Conservation (phyloP, 1,284 basidiomycete genomes). For the Austroboletus niveus region DNA sequence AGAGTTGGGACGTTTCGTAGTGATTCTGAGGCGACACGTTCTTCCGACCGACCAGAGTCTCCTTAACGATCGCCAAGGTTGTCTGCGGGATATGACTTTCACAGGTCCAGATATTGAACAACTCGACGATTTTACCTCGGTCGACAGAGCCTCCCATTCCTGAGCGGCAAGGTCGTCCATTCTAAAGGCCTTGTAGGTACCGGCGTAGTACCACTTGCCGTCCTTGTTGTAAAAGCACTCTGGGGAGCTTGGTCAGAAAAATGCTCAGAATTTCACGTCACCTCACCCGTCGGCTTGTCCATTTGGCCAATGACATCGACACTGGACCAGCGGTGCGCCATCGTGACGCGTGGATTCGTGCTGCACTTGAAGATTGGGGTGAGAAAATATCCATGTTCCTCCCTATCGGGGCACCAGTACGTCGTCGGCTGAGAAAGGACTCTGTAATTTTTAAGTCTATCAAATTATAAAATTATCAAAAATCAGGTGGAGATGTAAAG, state of each 20-base stretch:
- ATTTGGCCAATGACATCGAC: slow-evolving; percentile 59
- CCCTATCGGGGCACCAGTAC: slow-evolving; percentile 71
- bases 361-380: slow-evolving; percentile 69
- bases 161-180: slow-evolving; percentile 61
- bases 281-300: slow-evolving; percentile 58
- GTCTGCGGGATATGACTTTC: slow-evolving; percentile 42
- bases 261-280: not conserved
- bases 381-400: slow-evolving; percentile 76
- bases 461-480: slow-evolving; percentile 1
- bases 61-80: slow-evolving; percentile 60
- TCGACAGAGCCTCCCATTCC: slow-evolving; percentile 65
- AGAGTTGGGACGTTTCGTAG: slow-evolving; percentile 70
- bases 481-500: not conserved
- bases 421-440: slow-evolving; percentile 66
- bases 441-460: slow-evolving; percentile 61
- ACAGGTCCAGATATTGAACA: slow-evolving; percentile 4
- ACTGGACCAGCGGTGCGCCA: slow-evolving; percentile 66
- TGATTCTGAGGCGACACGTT: slow-evolving; percentile 73
- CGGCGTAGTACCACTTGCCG: slow-evolving; percentile 77
- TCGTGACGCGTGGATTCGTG: slow-evolving; percentile 69
- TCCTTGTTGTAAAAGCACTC: slow-evolving; percentile 79
- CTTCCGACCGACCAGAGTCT: slow-evolving; percentile 65
- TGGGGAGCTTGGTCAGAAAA: slow-evolving; percentile 29
- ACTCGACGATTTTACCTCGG: slow-evolving; percentile 45
- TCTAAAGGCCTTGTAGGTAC: slow-evolving; percentile 64